These are phyloP conservation scores for Coemansia sp. DNA, from an alignment of 192 early-diverging fungal genomes.

Conservation along the genomic window DNA sequence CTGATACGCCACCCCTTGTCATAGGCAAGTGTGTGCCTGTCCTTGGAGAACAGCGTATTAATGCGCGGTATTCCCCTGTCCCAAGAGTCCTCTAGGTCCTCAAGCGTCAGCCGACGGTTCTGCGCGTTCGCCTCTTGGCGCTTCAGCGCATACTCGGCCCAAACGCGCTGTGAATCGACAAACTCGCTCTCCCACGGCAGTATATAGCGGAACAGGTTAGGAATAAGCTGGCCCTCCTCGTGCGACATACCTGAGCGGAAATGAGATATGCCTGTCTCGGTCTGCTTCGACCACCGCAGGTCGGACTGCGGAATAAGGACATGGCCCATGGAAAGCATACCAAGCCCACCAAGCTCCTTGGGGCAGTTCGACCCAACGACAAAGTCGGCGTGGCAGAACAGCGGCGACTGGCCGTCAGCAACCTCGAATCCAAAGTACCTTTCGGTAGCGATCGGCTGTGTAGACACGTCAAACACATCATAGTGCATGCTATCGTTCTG, in stretches of 20 bases:
- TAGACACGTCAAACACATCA: constrained; percentile 28
- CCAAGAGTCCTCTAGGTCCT: constrained; percentile 98
- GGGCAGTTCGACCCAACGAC: constrained; percentile 66
- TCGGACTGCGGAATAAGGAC: constrained; percentile 97
- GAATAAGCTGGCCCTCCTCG: constrained; percentile 95
- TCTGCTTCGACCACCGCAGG: constrained; percentile 94
- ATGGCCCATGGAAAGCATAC: constrained; percentile 99
- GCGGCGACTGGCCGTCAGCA: constrained; percentile 40
- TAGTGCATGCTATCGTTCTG: not conserved
- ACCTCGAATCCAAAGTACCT: constrained; percentile 54
- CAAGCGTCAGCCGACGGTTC: constrained; percentile 95
- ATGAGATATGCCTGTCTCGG: constrained; percentile 94
- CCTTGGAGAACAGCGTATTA: constrained; percentile 98
- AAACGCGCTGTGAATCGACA: constrained; percentile 97
- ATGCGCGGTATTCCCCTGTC: constrained; percentile 98
- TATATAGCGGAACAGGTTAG: constrained; percentile 96
- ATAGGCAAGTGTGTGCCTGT: constrained; percentile 97
- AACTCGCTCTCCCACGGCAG: constrained; percentile 99
- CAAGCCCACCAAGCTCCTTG: constrained; percentile 94
- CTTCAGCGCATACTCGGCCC: constrained; percentile 98
- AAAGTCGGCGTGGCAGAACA: constrained; percentile 56
- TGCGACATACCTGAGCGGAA: constrained; percentile 99
- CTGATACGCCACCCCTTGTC: constrained; percentile 99
- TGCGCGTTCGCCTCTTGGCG: constrained; percentile 95
- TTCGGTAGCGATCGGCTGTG: constrained; percentile 9